A percentile compares a stretch with the other conserved stretches of the same genome.
These are phyloP conservation scores for Bacidia rubella DNA, from an alignment of 495 filamentous ascomycete genomes.

Conservation along the genomic window DNA sequence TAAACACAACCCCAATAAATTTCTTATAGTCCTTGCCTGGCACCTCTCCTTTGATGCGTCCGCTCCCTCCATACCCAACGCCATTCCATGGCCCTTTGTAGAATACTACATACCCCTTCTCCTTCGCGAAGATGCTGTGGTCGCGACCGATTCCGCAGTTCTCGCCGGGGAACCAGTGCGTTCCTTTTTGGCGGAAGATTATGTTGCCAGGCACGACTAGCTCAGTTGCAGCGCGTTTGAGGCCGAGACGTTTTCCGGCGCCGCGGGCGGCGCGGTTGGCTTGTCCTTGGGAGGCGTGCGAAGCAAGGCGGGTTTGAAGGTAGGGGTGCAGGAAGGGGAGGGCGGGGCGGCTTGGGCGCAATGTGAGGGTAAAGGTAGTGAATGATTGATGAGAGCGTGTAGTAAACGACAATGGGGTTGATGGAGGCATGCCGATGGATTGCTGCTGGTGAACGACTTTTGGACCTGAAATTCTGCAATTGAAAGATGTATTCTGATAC, in stretches of 20 bases:
- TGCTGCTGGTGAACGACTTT: no score
- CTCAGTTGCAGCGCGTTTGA: slow-evolving; percentile 82
- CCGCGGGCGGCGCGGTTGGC: slow-evolving; percentile 72
- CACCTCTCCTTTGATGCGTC: background rate
- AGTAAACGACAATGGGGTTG: slow-evolving; percentile 1
- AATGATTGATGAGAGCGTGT: slow-evolving; percentile 18
- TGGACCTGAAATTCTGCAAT: no score
- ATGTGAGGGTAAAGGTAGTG: slow-evolving; percentile 14
- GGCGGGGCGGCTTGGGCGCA: background rate
- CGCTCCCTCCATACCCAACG: slow-evolving; percentile 4
- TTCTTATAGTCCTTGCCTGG: slow-evolving; percentile 47
- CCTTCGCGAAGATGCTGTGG: slow-evolving; percentile 84
- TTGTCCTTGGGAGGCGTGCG: slow-evolving; percentile 74
- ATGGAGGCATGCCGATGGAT: no score
- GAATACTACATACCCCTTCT: slow-evolving; percentile 85
- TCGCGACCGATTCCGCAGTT: slow-evolving; percentile 91
- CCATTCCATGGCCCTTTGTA: slow-evolving; percentile 52
- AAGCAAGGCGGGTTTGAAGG: slow-evolving; percentile 47
- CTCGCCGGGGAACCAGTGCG: slow-evolving; percentile 86
- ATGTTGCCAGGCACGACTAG: slow-evolving; percentile 92
- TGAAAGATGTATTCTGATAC: no score
- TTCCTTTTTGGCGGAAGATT: slow-evolving; percentile 92
- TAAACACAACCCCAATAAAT: slow-evolving; percentile 85
- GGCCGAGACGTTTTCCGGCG: slow-evolving; percentile 85
- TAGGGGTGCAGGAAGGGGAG: slow-evolving; percentile 19